These are phyloP conservation scores for Rubia peregrina DNA, from an alignment of 305 asterid species.

Conservation along the genomic window DNA sequence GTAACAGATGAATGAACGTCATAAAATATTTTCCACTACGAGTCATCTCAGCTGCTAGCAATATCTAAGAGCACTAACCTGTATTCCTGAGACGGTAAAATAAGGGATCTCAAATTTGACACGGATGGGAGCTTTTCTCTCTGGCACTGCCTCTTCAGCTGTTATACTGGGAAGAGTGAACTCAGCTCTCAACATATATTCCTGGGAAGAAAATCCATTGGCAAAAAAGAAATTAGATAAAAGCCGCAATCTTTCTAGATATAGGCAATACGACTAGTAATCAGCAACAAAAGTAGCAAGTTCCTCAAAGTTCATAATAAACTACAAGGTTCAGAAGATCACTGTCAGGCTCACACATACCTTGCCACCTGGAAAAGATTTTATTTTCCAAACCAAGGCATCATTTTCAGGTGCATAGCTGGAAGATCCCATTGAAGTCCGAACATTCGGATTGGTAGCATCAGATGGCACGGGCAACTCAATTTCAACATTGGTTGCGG, in stretches of 20 bases:
- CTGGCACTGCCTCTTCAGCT: slow-evolving; percentile 73
- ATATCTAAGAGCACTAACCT: slow-evolving; percentile 36
- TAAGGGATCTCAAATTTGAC: slow-evolving; percentile 96
- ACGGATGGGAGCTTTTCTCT: slow-evolving; percentile 90
- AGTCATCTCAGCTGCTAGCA: neutral
- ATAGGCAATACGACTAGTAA: neutral
- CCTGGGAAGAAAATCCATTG: slow-evolving; percentile 32
- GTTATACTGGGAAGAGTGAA: slow-evolving; percentile 84
- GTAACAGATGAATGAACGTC: neutral
- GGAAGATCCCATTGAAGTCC: slow-evolving; percentile 94
- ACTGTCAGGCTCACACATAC: slow-evolving; percentile 29
- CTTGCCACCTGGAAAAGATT: slow-evolving; percentile 96
- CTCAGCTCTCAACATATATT: slow-evolving; percentile 91
- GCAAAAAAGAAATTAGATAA: neutral
- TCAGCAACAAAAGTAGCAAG: neutral
- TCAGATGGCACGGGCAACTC: slow-evolving; percentile 93
- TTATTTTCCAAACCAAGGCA: slow-evolving; percentile 84
- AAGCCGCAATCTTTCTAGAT: neutral
- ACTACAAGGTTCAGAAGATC: neutral
- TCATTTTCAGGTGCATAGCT: slow-evolving; percentile 86
- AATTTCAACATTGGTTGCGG: slow-evolving; percentile 89
- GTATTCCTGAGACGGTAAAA: slow-evolving; percentile 95
- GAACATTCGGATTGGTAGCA: slow-evolving; percentile 81
- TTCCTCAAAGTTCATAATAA: neutral
- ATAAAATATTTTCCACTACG: neutral